phyloP scores from a whole-genome alignment of 2,329 filamentous ascomycete species.

The Davidsoniella australis region DNA sequence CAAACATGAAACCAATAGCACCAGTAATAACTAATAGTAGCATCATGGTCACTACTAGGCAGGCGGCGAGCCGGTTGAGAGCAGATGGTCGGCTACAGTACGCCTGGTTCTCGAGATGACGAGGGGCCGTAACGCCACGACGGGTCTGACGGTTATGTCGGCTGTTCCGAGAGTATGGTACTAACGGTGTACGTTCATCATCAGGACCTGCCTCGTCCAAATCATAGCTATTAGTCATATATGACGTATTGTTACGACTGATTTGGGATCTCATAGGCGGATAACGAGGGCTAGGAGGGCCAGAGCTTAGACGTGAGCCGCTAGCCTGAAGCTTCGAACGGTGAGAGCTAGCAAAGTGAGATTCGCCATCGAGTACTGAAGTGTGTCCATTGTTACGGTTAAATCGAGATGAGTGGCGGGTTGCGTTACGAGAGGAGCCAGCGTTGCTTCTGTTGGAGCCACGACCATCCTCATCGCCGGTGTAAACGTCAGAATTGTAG shows the following conservation, averaged over 20 bases:
- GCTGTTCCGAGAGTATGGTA: constrained; percentile 30
- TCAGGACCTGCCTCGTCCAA: constrained; percentile 68
- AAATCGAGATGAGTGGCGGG: constrained; percentile 57
- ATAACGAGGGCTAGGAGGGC: constrained; percentile 53
- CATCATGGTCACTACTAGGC: constrained; percentile 67
- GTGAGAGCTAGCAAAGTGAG: constrained; percentile 54
- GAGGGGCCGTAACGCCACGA: constrained; percentile 36
- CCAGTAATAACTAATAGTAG: constrained; percentile 69
- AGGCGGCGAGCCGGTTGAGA: constrained; percentile 64
- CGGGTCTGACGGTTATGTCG: constrained; percentile 37
- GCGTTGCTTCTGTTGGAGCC: constrained; percentile 42
- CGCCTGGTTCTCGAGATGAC: constrained; percentile 58
- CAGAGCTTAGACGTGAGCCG: constrained; percentile 41
- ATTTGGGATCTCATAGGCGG: constrained; percentile 20
- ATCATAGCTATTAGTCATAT: constrained; percentile 52
- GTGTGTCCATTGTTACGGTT: constrained; percentile 51
- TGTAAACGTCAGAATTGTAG: constrained; percentile 36
- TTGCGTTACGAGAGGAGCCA: constrained; percentile 47
- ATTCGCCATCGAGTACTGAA: constrained; percentile 61
- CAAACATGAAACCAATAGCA: constrained; percentile 75
- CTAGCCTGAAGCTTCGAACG: constrained; percentile 43
- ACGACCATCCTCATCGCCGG: constrained; percentile 47
- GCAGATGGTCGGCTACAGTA: constrained; percentile 46
- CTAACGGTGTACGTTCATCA: constrained; percentile 73
- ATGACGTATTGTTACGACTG: constrained; percentile 33